Conservation (phyloP, 495 filamentous ascomycete genomes). For the Penicillium canescens region DNA sequence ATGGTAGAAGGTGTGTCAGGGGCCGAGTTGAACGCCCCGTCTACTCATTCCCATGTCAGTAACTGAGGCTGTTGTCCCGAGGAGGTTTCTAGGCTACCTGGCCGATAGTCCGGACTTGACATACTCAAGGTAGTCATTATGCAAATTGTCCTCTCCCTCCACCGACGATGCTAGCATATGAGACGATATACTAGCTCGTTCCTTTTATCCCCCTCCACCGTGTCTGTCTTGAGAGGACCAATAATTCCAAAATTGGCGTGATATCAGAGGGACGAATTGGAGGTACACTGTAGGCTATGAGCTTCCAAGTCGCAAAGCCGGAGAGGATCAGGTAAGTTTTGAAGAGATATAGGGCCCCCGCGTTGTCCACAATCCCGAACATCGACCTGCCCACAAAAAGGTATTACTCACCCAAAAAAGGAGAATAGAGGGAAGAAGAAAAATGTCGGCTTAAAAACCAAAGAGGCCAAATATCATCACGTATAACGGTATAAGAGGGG, state of each 20-base stretch:
- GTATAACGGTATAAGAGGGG: slow-evolving; percentile 18
- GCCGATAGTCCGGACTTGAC: slow-evolving; percentile 23
- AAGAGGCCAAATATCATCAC: no score
- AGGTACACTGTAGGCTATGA: no score
- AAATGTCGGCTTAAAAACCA: not conserved
- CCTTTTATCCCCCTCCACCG: slow-evolving; percentile 25
- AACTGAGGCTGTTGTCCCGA: slow-evolving; percentile 29
- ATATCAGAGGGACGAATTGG: slow-evolving; percentile 1
- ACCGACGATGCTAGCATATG: slow-evolving; percentile 21
- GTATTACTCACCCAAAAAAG: slow-evolving; percentile 15
- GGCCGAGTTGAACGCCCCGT: slow-evolving; percentile 57
- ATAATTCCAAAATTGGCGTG: slow-evolving; percentile 3
- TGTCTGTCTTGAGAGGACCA: slow-evolving; percentile 11
- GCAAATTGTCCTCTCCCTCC: slow-evolving; percentile 36
- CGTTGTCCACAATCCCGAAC: slow-evolving; percentile 24
- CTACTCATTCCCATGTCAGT: slow-evolving; percentile 44
- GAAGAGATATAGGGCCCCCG: slow-evolving; percentile 2
- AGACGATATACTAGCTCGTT: slow-evolving; percentile 15
- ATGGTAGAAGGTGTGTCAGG: slow-evolving; percentile 72
- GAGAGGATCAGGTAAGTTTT: not conserved
- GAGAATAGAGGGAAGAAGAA: not conserved
- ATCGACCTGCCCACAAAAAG: slow-evolving; percentile 28
- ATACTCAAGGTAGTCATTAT: slow-evolving; percentile 54
- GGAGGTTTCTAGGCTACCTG: slow-evolving; percentile 10
- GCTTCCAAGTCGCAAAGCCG: no score